These are phyloP conservation scores for Blastomyces percursus DNA, from an alignment of 2,329 filamentous ascomycete genomes.

Conservation along the genomic window DNA sequence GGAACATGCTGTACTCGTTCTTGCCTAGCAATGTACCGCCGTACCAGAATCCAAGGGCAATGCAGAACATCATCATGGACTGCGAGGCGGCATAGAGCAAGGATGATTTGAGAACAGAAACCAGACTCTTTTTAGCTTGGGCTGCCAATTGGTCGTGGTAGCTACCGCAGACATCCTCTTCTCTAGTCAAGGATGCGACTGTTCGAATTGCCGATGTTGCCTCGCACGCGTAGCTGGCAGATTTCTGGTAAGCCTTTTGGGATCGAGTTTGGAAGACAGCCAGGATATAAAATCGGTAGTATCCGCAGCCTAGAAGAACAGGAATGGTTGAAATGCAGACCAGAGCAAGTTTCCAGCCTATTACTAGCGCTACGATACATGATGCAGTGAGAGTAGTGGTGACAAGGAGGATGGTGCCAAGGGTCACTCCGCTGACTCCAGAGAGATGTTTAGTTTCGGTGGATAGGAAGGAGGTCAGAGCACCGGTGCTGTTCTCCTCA, in stretches of 20 bases:
- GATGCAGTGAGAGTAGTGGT: slow-evolving; percentile 67
- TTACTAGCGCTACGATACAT: slow-evolving; percentile 56
- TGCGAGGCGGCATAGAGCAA: slow-evolving; percentile 74
- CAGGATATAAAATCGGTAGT: slow-evolving; percentile 76
- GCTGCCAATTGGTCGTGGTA: slow-evolving; percentile 57
- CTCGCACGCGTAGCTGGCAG: slow-evolving; percentile 82
- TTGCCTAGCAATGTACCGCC: slow-evolving; percentile 65
- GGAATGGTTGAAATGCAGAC: slow-evolving; percentile 73
- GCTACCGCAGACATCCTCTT: slow-evolving; percentile 62
- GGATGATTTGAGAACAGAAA: slow-evolving; percentile 66
- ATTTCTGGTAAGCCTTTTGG: slow-evolving; percentile 67
- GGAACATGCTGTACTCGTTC: slow-evolving; percentile 62
- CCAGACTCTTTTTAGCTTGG: slow-evolving; percentile 58
- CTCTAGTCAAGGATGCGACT: slow-evolving; percentile 79
- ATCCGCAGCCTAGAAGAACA: slow-evolving; percentile 67
- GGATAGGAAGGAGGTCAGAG: slow-evolving; percentile 76
- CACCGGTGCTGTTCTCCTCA: slow-evolving; percentile 79
- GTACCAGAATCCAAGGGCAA: slow-evolving; percentile 89
- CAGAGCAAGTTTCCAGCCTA: slow-evolving; percentile 80
- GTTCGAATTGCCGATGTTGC: slow-evolving; percentile 90
- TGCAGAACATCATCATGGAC: slow-evolving; percentile 69
- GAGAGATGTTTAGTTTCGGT: slow-evolving; percentile 83
- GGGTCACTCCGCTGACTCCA: slow-evolving; percentile 74
- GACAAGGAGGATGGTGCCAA: slow-evolving; percentile 77
- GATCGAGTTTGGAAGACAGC: slow-evolving; percentile 67